Evolutionary conservation across 2,329 filamentous ascomycete species (phyloP).

Genomic region (Alternaria novae-zelandiae): DNA sequence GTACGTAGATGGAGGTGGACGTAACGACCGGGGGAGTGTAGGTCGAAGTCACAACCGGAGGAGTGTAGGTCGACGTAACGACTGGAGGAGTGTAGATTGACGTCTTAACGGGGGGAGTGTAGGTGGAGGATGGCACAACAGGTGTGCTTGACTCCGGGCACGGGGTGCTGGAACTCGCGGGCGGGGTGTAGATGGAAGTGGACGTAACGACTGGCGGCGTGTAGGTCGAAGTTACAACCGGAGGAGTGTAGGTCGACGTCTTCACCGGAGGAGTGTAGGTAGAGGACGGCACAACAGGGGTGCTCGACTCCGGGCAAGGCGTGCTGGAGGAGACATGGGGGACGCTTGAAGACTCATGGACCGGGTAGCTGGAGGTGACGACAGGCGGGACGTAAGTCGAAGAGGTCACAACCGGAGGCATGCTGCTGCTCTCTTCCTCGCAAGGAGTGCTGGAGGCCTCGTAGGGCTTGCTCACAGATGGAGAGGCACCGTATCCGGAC

Average conservation of each 20-base stretch:
- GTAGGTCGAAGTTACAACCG: neutral
- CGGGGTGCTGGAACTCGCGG: neutral
- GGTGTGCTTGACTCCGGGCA: neutral
- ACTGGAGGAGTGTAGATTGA: neutral
- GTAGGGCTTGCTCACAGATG: neutral
- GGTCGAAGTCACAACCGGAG: neutral
- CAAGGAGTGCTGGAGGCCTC: conserved; percentile 5
- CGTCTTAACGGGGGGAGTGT: neutral
- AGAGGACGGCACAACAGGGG: neutral
- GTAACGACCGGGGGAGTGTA: neutral
- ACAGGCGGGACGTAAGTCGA: neutral
- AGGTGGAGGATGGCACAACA: neutral
- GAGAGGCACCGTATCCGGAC: neutral
- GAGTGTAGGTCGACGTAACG: neutral
- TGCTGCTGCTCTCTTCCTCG: neutral
- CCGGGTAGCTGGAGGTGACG: neutral
- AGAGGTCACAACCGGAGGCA: neutral
- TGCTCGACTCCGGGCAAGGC: neutral
- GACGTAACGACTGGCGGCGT: neutral
- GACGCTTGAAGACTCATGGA: neutral
- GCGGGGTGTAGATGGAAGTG: neutral
- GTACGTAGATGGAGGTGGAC: neutral
- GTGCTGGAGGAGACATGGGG: neutral
- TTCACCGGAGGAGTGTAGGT: neutral
- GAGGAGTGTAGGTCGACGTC: neutral